Evolutionary conservation across 495 filamentous ascomycete genomes (phyloP), one percentile per base, ranked within the genome.

Genomic region (Trichoderma gamsii): DNA sequence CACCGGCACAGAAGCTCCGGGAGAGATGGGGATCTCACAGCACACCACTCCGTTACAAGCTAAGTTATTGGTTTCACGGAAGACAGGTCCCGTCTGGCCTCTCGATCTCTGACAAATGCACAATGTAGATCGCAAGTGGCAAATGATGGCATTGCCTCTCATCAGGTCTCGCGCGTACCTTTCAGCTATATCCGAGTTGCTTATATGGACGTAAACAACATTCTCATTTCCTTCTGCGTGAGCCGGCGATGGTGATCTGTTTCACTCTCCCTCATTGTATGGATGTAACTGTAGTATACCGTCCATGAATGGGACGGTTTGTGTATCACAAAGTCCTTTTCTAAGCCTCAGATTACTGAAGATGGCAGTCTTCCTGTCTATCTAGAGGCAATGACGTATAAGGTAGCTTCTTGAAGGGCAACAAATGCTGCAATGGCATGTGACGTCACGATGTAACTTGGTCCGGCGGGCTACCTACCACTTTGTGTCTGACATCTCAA

Each of bases 381-480:
- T 56, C 51, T 56, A n/a, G 51, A 21, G 51, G 51, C 51, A 56
- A 56, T 56, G 51, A 56, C 51, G 51, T 56, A n/a, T 4, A n/a
- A n/a, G n/a, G n/a, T n/a, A 25, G 18, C n/a, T 4, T 56, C 21
- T 23, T n/a, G 8, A 56, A 21, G n/a, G n/a, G 44, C 35, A 38
- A 16, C 43, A 46, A 46, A 46, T 4, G 18, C 9, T 56, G n/a
- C 51, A 56, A 23, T n/a, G 16, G 1, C 21, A 21, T 5, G 21
- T 56, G 51, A 56, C 21, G 51, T 56, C 51, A 56, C 21, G 51
- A 23, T 56, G 51, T 9, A 25, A 56, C 51, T 56, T 23, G 51
- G 8, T 25, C 25, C 18, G n/a, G n/a, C 51, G 21, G 43, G 13
- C 43, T 46, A 46, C 13, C 3, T 16, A 12, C 3, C 12, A n/a